Evolutionary conservation across 495 filamentous ascomycete species (phyloP), one percentile per base, ranked within the genome.

Genomic region (Patellaria atrata): DNA sequence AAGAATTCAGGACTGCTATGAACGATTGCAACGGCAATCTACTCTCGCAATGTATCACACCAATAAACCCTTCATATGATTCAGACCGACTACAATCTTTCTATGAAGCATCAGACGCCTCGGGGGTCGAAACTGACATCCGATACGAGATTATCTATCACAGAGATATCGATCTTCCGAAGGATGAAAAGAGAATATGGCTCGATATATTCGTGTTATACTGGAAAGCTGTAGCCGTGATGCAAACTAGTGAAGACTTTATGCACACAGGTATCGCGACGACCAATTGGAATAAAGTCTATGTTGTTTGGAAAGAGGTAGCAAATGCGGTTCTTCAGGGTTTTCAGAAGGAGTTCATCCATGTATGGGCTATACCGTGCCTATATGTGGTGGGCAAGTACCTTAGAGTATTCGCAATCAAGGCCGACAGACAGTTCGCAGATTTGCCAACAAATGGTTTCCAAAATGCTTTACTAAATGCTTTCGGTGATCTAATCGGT

Each of bases 311-410:
- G 86, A 87, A 79, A 47, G 79, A 83, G 5, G 41, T 92, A 33
- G 60, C 77, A 27, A 75, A 75, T 41, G 53, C 58, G 6, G 50
- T 92, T 20, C 72, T 80, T n/a, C 65, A 76, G 2, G 94, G 92
- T 54, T 69, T 67, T 7, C 73, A 62, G 34, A 56, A 62, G 22
- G 65, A 68, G 3, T 77, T 6, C 3, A 23, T 94, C 47, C 71
- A 77, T 22, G 73, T 78, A 13, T 96, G 85, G 85, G 85, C 83
- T 0, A 61, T 94, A 24, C 82, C 86, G 11, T 86, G 81, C 52
- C 62, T 97, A 36, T 94, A 94, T 44, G 68, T 74, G 8, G 72
- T 74, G 5, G 83, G 80, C 22, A 87, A 79, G 53, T 79, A 91
- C 49, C 56, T 97, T 38, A 68, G 91, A 22, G 56, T 73, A 9